Evolutionary conservation across 2,329 filamentous ascomycete genomes (phyloP), one percentile per base, ranked within the genome.

Genomic region (Dactylellina parvicollis): DNA sequence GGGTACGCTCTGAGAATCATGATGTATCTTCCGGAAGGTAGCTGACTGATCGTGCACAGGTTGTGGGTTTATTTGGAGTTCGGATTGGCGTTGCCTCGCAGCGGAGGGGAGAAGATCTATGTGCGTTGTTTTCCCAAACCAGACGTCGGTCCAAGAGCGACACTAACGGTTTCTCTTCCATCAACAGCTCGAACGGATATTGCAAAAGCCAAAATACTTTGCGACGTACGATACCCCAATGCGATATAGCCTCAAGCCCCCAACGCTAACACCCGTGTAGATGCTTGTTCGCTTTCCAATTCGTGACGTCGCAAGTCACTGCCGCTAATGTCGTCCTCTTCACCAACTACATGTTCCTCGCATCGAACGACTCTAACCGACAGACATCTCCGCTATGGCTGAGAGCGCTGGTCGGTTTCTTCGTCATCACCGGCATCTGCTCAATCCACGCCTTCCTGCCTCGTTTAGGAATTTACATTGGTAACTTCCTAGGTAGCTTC

Each of bases 61-160:
- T 81, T 89, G 10, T 85, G 84, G 65, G 86, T 89, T 4, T 89
- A 85, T 78, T 83, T 89, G 54, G 87, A 89, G 76, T 88, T 88
- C 75, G 87, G 87, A 16, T 82, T 87, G 2, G 86, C 85, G 3
- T 87, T 88, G 38, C 87, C 87, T 3, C 82, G 85, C 32, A 87
- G 86, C 14, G 87, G 87, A 14, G 87, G 87, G 20, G 87, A 89
- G 75, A 89, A 89, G 82, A 87, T 88, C 7, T 72, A 72, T 65
- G 67, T 72, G 67, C 67, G 67, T 72, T 72, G 59, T 38, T 49
- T 61, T 14, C 44, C 52, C 40, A 57, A 62, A 30, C 14, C 22
- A 8, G 54, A 10, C n/a, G 14, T 62, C 3, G 2, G 42, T 16
- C 26, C 30, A 26, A 38, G 7, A 28, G 16, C 22, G 26, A 34